phyloP scores from a whole-genome alignment of 257 asterid genomes.

The Solanum chmielewskii region DNA sequence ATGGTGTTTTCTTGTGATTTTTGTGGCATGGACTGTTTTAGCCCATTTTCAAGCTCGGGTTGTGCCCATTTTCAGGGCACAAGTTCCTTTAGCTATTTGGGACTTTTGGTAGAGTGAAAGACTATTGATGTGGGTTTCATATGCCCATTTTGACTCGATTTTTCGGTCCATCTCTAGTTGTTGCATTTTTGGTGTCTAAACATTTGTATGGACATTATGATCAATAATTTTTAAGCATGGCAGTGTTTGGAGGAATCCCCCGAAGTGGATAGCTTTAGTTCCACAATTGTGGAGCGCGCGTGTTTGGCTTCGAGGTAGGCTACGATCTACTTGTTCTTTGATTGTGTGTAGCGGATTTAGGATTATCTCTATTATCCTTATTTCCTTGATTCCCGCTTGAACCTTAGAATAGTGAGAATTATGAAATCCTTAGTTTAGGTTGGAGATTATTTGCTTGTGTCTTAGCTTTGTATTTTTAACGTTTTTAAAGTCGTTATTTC shows the following conservation, averaged over 20 bases:
- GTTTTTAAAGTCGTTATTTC: neutral
- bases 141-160: neutral
- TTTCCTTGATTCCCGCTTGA: neutral
- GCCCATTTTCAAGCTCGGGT: neutral
- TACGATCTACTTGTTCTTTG: neutral
- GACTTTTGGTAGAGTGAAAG: neutral
- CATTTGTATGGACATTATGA: neutral
- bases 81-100: neutral
- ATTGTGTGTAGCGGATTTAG: neutral
- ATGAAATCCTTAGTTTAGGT: neutral
- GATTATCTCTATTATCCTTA: neutral
- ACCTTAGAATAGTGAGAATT: neutral
- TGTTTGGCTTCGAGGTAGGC: neutral
- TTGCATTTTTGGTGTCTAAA: neutral
- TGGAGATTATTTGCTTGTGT: neutral
- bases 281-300: rapidly evolving
- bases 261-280: neutral
- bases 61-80: neutral
- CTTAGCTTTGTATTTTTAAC: neutral
- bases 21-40: neutral
- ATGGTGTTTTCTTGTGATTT: neutral
- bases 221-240: neutral
- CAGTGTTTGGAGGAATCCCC: neutral
- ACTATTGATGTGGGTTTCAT: neutral
- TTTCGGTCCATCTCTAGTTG: neutral